phyloP scores from a whole-genome alignment of 176 grass and related monocot genomes.

The Cenchrus fungigraminus region DNA sequence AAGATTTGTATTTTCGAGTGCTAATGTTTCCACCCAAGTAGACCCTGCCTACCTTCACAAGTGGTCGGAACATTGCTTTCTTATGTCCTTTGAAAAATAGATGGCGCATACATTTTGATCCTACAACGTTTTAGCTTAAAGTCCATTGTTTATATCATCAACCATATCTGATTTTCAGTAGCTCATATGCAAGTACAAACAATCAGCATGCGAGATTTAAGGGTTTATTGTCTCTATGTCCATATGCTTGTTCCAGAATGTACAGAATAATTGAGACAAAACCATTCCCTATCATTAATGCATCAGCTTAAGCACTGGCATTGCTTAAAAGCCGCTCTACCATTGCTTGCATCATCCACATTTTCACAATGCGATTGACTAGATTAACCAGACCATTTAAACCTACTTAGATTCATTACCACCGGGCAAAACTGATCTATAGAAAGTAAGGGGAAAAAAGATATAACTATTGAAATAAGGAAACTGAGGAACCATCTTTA shows the following conservation, averaged over 20 bases:
- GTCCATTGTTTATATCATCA: not conserved
- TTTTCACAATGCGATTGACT: not conserved
- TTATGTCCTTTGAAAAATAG: not conserved
- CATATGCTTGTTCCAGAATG: not conserved
- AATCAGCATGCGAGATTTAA: not conserved
- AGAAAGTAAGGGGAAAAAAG: not conserved
- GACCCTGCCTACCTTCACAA: not conserved
- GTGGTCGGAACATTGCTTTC: not conserved
- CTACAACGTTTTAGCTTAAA: not conserved
- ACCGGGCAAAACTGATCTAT: conserved; percentile 48
- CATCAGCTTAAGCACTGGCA: conserved; percentile 25
- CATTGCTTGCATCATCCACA: conserved; percentile 8
- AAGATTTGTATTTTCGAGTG: not conserved
- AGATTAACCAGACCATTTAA: not conserved
- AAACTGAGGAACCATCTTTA: conserved; percentile 50
- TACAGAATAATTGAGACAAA: not conserved
- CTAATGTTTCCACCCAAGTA: not conserved
- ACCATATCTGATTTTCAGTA: not conserved
- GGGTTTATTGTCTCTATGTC: not conserved
- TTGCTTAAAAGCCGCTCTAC: not conserved
- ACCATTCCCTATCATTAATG: not conserved
- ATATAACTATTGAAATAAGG: conserved; percentile 42
- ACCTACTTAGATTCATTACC: conserved; percentile 29
- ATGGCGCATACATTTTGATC: too few species aligned
- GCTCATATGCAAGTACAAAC: not conserved